Percentiles rank a stretch among this genome's conserved stretches.
phyloP scores from a whole-genome alignment of 1,139 yeast species.

The Zygosaccharomyces sapae region DNA sequence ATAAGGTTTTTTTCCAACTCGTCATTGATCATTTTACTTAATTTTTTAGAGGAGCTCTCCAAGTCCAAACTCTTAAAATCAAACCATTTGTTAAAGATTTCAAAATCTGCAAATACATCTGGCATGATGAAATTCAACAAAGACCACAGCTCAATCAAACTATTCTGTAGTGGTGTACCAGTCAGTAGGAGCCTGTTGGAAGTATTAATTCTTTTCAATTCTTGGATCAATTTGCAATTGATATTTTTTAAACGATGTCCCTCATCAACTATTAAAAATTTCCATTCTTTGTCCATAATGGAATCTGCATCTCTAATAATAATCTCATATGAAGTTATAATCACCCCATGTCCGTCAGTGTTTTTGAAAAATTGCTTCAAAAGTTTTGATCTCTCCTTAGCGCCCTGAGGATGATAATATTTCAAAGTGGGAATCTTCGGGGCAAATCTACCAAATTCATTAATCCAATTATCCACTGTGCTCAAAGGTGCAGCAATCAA shows the following conservation, averaged over 20 bases:
- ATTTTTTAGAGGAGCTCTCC: conserved; percentile 41
- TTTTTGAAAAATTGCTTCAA: conserved; percentile 38
- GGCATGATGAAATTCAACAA: conserved; percentile 83
- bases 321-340: conserved; percentile 80
- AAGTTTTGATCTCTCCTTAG: conserved; percentile 45
- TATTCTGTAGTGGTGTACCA: conserved; percentile 93
- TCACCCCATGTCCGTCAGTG: conserved; percentile 42
- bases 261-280: conserved; percentile 87
- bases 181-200: conserved; percentile 74
- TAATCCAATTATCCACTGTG: conserved; percentile 79
- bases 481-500: conserved; percentile 84
- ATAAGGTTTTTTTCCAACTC: conserved; percentile 64
- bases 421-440: conserved; percentile 62
- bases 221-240: conserved; percentile 67
- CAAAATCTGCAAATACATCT: conserved; percentile 85
- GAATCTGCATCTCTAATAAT: conserved; percentile 63
- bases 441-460: conserved; percentile 67
- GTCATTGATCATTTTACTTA: conserved; percentile 47
- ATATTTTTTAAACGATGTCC: conserved; percentile 88
- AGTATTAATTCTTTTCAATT: conserved; percentile 61
- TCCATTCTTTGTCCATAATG: conserved; percentile 53
- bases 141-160: conserved; percentile 85
- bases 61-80: conserved; percentile 54
- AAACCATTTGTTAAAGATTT: conserved; percentile 89
- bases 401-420: conserved; percentile 60